Conservation (phyloP, 225 moss, liverwort and hornwort genomes). For the Asterella californica region DNA sequence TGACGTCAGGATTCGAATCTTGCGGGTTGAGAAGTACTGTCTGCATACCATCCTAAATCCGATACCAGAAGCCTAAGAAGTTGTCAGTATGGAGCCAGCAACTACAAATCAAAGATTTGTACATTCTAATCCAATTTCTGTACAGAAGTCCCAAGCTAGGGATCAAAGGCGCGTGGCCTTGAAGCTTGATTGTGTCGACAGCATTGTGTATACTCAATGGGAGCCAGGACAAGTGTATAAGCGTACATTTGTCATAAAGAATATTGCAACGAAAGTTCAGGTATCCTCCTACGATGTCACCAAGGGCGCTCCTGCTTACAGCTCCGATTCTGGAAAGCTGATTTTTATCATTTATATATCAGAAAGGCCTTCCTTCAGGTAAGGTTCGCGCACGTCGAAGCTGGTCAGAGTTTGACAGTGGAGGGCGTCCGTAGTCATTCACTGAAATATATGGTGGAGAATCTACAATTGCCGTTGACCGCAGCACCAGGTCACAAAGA, state of each 20-base stretch:
- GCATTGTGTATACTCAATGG: slow-evolving; percentile 67
- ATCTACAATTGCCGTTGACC: not conserved
- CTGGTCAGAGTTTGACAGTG: not conserved
- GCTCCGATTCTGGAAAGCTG: not conserved
- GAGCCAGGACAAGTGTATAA: slow-evolving; percentile 67
- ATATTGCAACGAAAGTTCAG: slow-evolving; percentile 78
- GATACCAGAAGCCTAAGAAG: not conserved
- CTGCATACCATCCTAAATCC: not conserved
- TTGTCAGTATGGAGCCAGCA: not conserved
- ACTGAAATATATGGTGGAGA: not conserved
- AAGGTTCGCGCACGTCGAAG: not conserved
- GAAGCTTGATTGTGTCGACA: slow-evolving; percentile 81
- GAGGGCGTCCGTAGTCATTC: not conserved
- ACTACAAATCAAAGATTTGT: slow-evolving; percentile 1
- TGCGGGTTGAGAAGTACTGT: too few relatives aligned
- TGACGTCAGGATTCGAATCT: not conserved
- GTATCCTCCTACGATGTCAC: slow-evolving; percentile 30
- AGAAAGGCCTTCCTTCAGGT: not conserved
- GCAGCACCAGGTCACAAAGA: not conserved
- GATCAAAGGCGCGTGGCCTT: slow-evolving; percentile 68
- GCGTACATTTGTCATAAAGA: slow-evolving; percentile 72
- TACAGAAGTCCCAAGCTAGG: slow-evolving; percentile 42
- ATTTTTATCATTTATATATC: not conserved
- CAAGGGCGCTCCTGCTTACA: not conserved
- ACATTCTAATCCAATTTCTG: not conserved